A percentile compares a stretch with the other conserved stretches of the same genome.
Conservation (phyloP, 2,329 filamentous ascomycete genomes). For the Hymenoscyphus occultus region DNA sequence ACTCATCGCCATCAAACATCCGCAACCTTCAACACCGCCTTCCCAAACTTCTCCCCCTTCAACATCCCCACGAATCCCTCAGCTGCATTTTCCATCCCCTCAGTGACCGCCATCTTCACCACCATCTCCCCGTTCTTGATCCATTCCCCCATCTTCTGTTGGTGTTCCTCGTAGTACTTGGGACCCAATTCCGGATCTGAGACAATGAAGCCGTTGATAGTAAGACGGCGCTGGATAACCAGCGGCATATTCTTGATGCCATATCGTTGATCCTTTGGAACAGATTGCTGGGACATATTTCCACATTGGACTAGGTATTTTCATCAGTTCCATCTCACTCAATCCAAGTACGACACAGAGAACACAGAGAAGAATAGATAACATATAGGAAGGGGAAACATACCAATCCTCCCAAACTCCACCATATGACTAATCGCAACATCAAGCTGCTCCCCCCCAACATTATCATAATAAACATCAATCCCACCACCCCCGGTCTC, state of each 20-base stretch:
- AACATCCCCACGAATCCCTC: slow-evolving; percentile 65
- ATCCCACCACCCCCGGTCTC: slow-evolving; percentile 64
- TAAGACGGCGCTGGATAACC: slow-evolving; percentile 58
- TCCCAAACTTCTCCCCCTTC: slow-evolving; percentile 67
- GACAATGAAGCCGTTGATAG: slow-evolving; percentile 65
- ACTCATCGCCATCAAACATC: not conserved
- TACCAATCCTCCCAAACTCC: slow-evolving; percentile 56
- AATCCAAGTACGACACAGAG: not conserved
- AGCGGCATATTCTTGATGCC: slow-evolving; percentile 58
- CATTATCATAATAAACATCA: slow-evolving; percentile 80
- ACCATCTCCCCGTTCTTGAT: slow-evolving; percentile 63
- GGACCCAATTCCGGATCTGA: slow-evolving; percentile 57
- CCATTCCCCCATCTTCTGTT: slow-evolving; percentile 66
- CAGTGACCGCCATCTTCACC: slow-evolving; percentile 55
- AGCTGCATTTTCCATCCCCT: slow-evolving; percentile 63
- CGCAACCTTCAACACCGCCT: slow-evolving; percentile 55
- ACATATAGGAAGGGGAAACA: slow-evolving; percentile 1
- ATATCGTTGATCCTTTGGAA: slow-evolving; percentile 50
- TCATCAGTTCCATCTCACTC: not conserved
- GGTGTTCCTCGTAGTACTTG: slow-evolving; percentile 58
- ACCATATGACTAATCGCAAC: slow-evolving; percentile 63
- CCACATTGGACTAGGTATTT: slow-evolving; percentile 45
- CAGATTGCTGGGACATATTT: slow-evolving; percentile 68
- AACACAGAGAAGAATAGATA: not conserved
- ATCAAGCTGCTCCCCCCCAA: slow-evolving; percentile 70